These are phyloP conservation scores for Eucommia ulmoides DNA, from an alignment of 257 asterid genomes.

Conservation along the genomic window DNA sequence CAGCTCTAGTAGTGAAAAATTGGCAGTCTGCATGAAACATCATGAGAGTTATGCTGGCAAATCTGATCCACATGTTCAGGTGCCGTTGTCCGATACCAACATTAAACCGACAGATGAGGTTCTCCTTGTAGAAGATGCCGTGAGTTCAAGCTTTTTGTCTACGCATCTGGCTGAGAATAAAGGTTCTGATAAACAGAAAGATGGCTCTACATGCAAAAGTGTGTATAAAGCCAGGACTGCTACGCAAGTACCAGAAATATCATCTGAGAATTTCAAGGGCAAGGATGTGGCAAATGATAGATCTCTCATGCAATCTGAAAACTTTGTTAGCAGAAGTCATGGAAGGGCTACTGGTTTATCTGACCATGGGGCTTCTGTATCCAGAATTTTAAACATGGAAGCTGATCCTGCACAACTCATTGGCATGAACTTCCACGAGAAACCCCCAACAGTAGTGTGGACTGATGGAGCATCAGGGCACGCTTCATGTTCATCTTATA, in stretches of 20 bases:
- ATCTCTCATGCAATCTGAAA: slow-evolving; percentile 9
- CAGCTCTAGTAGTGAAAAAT: slow-evolving; percentile 8
- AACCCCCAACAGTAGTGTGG: slow-evolving; percentile 55
- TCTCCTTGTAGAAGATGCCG: slow-evolving; percentile 16
- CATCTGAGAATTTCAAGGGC: slow-evolving; percentile 16
- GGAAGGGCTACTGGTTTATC: slow-evolving; percentile 11
- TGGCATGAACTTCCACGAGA: slow-evolving; percentile 40
- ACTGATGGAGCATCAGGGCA: slow-evolving; percentile 21
- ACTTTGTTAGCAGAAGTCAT: slow-evolving; percentile 5
- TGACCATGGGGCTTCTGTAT: slow-evolving; percentile 12
- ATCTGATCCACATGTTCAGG: slow-evolving; percentile 11
- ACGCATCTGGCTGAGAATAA: neutral
- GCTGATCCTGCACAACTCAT: slow-evolving; percentile 26
- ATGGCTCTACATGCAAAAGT: slow-evolving; percentile 2
- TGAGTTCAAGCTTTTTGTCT: slow-evolving; percentile 13
- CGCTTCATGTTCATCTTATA: slow-evolving; percentile 13
- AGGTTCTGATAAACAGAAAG: slow-evolving; percentile 3
- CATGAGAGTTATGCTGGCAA: slow-evolving; percentile 17
- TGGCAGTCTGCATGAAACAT: slow-evolving; percentile 13
- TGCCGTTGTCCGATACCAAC: slow-evolving; percentile 7
- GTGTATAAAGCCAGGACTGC: slow-evolving; percentile 14
- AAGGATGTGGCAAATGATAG: slow-evolving; percentile 8
- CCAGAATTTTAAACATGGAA: slow-evolving; percentile 23
- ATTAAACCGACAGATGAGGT: slow-evolving; percentile 13
- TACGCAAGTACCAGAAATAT: slow-evolving; percentile 14